These are phyloP conservation scores for Arabidopsis hybrid DNA, from an alignment of 441 rosid genomes.

Conservation along the genomic window DNA sequence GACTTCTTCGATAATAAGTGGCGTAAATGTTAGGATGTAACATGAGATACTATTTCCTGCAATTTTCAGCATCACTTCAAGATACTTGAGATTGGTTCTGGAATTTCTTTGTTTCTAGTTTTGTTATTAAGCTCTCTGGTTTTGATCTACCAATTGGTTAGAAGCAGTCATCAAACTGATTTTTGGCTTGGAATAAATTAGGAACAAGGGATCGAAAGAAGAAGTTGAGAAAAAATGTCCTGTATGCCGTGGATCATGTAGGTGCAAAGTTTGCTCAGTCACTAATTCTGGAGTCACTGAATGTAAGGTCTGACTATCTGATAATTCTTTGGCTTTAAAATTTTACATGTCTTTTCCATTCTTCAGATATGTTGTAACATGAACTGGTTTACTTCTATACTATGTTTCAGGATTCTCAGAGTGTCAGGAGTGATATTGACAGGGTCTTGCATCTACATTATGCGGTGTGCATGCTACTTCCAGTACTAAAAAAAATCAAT, in stretches of 20 bases:
- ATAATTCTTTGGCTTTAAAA: slow-evolving; percentile 28
- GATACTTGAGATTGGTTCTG: slow-evolving; percentile 4
- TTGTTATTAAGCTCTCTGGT: not conserved
- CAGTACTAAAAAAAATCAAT: slow-evolving; percentile 80
- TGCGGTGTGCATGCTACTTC: slow-evolving; percentile 95
- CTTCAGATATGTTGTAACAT: slow-evolving; percentile 4
- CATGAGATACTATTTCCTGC: slow-evolving; percentile 11
- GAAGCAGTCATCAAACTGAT: slow-evolving; percentile 12
- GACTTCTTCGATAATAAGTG: not conserved
- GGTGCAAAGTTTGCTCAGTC: slow-evolving; percentile 79
- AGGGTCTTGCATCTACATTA: slow-evolving; percentile 87
- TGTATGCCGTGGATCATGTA: slow-evolving; percentile 82
- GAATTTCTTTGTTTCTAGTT: slow-evolving; percentile 14
- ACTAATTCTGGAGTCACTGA: slow-evolving; percentile 62
- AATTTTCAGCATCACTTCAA: slow-evolving; percentile 1
- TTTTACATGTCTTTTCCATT: slow-evolving; percentile 22
- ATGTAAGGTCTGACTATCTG: slow-evolving; percentile 79
- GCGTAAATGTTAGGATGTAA: slow-evolving; percentile 4
- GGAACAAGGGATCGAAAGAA: slow-evolving; percentile 45
- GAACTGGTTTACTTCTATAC: slow-evolving; percentile 12
- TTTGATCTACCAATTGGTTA: slow-evolving; percentile 11
- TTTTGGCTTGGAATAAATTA: slow-evolving; percentile 27
- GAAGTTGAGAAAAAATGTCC: slow-evolving; percentile 88
- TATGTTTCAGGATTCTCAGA: slow-evolving; percentile 65
- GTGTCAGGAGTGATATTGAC: slow-evolving; percentile 65